Evolutionary conservation across 306 rosid species (phyloP).

Genomic region (Vachellia collinsii): DNA sequence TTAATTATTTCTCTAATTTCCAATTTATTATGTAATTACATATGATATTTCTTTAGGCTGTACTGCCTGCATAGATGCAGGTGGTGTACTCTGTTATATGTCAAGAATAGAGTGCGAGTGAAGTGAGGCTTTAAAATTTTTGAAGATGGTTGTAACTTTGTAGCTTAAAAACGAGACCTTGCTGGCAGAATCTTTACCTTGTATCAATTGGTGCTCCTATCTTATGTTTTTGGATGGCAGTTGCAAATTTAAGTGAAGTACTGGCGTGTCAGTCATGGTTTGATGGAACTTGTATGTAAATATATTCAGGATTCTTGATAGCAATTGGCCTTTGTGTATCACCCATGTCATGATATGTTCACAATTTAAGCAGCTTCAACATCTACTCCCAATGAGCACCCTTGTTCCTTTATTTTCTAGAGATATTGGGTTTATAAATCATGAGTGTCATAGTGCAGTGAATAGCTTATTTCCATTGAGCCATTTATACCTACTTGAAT

Average conservation of each 20-base stretch:
- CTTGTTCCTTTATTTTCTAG: not conserved
- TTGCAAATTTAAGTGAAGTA: not conserved
- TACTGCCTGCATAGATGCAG: not conserved
- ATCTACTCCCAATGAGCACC: slow-evolving; percentile 2
- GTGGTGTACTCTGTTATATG: not conserved
- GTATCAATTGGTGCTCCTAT: not conserved
- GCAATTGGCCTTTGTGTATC: not conserved
- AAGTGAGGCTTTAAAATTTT: not conserved
- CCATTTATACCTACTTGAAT: not conserved
- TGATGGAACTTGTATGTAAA: not conserved
- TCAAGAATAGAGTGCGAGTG: slow-evolving; percentile 7
- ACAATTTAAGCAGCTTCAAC: not conserved
- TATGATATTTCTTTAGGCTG: slow-evolving; percentile 14
- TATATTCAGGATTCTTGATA: not conserved
- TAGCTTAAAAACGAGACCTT: not conserved
- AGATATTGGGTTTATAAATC: not conserved
- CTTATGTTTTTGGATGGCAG: not conserved
- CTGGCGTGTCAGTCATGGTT: not conserved
- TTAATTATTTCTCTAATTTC: slow-evolving; percentile 10
- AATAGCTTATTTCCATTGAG: not conserved
- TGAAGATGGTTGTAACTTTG: not conserved
- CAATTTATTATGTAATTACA: not conserved
- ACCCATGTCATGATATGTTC: not conserved
- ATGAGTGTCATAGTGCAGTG: not conserved
- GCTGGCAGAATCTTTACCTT: not conserved